Evolutionary conservation across 257 asterid genomes (phyloP), one percentile per base, ranked within the genome.

Genomic region (Vinca minor): DNA sequence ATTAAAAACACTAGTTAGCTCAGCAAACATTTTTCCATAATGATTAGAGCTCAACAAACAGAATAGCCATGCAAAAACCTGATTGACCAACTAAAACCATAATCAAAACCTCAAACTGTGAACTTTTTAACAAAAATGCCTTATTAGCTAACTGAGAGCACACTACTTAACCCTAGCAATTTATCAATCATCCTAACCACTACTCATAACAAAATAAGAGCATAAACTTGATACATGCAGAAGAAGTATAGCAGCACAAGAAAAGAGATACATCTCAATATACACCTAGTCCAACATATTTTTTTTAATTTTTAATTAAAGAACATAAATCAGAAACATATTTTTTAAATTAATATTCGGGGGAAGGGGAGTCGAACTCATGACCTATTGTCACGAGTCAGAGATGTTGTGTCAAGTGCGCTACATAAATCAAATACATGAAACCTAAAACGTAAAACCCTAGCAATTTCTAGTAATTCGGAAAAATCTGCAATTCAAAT

Each of bases 391-490:
- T n/a, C n/a, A n/a, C n/a, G n/a, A n/a, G n/a, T n/a, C n/a, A n/a
- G n/a, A n/a, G n/a, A n/a, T n/a, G n/a, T n/a, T n/a, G n/a, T n/a
- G n/a, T n/a, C n/a, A n/a, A n/a, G n/a, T n/a, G n/a, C n/a, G n/a
- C n/a, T n/a, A 25, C 32, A 14, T 32, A 31, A 11, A 46, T 10
- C 20, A 45, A 32, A 63, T n/a, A 20, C 17, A 15, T 6, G 10
- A 32, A 62, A 5, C 48, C 60, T 49, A 35, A 48, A 62, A 5
- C 48, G 49, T 49, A 35, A 48, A 64, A 35, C 69, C 69, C 60
- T 34, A 35, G 2, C 34, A 49, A 3, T 21, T 3, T 64, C 20
- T 25, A 48, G 9, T 26, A 64, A 2, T 32, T 32, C 4, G 9
- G 0, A 12, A 64, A 2, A 48, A 34, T 23, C 48, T 34, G 3